These are phyloP conservation scores for Ephemerocybe angulata DNA, from an alignment of 768 basidiomycete genomes.

Conservation along the genomic window DNA sequence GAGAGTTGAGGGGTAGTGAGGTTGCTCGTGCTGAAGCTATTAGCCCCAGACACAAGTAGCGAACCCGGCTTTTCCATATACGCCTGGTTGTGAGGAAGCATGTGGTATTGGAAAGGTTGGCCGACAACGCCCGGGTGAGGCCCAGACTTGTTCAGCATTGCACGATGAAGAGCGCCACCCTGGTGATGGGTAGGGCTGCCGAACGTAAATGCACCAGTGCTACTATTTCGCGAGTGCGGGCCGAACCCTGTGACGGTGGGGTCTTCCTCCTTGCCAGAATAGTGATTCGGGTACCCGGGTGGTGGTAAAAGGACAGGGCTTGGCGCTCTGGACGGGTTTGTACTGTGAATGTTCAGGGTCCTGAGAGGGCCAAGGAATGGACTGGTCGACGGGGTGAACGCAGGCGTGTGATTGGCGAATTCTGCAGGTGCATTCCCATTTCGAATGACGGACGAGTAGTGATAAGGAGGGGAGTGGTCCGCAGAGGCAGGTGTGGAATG, in stretches of 20 bases:
- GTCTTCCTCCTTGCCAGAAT: slow-evolving; percentile 7
- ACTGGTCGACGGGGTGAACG: slow-evolving; percentile 67
- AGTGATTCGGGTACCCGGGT: slow-evolving; percentile 19
- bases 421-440: slow-evolving; percentile 24
- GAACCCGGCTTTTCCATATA: not conserved
- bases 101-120: not conserved
- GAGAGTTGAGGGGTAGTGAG: slow-evolving; percentile 56
- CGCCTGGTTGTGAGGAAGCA: not conserved
- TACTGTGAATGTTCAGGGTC: slow-evolving; percentile 70
- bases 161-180: slow-evolving; percentile 10
- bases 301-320: slow-evolving; percentile 68
- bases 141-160: slow-evolving; percentile 6
- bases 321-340: slow-evolving; percentile 66
- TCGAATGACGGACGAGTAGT: slow-evolving; percentile 26
- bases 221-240: slow-evolving; percentile 9
- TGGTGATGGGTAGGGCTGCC: slow-evolving; percentile 29
- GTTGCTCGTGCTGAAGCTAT: not conserved
- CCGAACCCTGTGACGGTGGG: slow-evolving; percentile 12
- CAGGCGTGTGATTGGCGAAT: slow-evolving; percentile 18
- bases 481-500: slow-evolving; percentile 18
- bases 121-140: not conserved
- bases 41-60: not conserved
- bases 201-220: slow-evolving; percentile 9
- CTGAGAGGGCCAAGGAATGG: slow-evolving; percentile 78
- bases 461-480: slow-evolving; percentile 29